phyloP scores from a whole-genome alignment of 768 basidiomycete species.

The Rhodocollybia butyracea region DNA sequence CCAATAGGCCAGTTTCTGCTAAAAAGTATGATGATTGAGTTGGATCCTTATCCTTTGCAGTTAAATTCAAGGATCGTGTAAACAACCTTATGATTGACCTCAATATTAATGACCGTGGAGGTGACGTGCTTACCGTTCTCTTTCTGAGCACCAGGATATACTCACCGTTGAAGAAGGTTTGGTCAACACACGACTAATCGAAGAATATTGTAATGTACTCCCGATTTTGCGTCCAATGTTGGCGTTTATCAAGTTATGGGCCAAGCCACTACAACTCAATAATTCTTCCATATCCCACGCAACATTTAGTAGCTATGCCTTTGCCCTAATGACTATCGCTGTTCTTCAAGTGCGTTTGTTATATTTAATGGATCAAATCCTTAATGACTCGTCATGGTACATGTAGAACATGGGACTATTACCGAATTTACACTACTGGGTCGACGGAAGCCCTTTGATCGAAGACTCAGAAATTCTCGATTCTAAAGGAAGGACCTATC shows the following conservation, averaged over 20 bases:
- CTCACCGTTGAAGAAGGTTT: no score
- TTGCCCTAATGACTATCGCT: conserved; percentile 58
- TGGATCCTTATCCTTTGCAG: no score
- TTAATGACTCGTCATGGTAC: neutral
- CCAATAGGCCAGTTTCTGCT: neutral
- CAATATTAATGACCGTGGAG: conserved; percentile 64
- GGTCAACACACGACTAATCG: conserved; percentile 47
- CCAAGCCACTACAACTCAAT: conserved; percentile 50
- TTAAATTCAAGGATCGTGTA: conserved; percentile 46
- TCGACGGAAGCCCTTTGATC: conserved; percentile 8
- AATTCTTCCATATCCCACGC: conserved; percentile 28
- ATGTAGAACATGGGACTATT: conserved; percentile 38
- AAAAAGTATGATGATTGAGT: no score
- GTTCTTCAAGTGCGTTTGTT: conserved; percentile 49
- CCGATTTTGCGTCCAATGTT: conserved; percentile 45
- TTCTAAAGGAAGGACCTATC: neutral
- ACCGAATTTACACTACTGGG: conserved; percentile 54
- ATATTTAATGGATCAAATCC: neutral
- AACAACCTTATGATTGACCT: conserved; percentile 48
- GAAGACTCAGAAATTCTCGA: neutral
- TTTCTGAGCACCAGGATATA: no score
- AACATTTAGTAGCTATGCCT: conserved; percentile 61
- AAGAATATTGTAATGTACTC: conserved; percentile 43
- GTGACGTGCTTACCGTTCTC: no score
- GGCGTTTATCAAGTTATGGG: conserved; percentile 56